These are phyloP conservation scores for Ceratocystis ficicola DNA, from an alignment of 2,329 filamentous ascomycete species.

Conservation along the genomic window DNA sequence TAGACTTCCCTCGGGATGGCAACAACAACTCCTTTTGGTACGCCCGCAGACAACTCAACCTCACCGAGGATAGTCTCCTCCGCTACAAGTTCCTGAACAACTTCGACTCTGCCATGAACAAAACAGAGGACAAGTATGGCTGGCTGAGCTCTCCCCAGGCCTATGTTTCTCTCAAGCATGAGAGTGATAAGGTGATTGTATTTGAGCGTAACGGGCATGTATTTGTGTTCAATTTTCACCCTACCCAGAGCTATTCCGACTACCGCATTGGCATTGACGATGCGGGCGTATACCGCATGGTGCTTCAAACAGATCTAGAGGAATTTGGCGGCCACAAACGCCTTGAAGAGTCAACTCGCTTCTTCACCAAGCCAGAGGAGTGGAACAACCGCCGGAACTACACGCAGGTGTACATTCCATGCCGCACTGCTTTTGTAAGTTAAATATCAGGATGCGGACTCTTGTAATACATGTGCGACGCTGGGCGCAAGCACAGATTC, in stretches of 20 bases:
- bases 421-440: constrained; percentile 68
- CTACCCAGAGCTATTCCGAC: constrained; percentile 71
- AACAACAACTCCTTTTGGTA: constrained; percentile 93
- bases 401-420: constrained; percentile 81
- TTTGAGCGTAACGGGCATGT: constrained; percentile 85
- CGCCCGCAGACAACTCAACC: constrained; percentile 82
- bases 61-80: constrained; percentile 72
- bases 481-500: not conserved
- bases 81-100: constrained; percentile 87
- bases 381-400: constrained; percentile 91
- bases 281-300: constrained; percentile 72
- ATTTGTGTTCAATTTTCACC: constrained; percentile 95
- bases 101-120: constrained; percentile 88
- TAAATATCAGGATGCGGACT: not conserved
- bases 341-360: constrained; percentile 66
- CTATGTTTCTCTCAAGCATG: constrained; percentile 87
- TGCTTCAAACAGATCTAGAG: constrained; percentile 68
- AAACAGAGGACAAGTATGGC: constrained; percentile 73
- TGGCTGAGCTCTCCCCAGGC: constrained; percentile 82
- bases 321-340: constrained; percentile 69
- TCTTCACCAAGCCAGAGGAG: constrained; percentile 79
- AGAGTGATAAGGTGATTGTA: constrained; percentile 84
- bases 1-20: constrained; percentile 90
- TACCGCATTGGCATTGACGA: constrained; percentile 83
- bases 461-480: not conserved